These are phyloP conservation scores for Coffea humblotiana DNA, from an alignment of 305 asterid genomes.

Conservation along the genomic window DNA sequence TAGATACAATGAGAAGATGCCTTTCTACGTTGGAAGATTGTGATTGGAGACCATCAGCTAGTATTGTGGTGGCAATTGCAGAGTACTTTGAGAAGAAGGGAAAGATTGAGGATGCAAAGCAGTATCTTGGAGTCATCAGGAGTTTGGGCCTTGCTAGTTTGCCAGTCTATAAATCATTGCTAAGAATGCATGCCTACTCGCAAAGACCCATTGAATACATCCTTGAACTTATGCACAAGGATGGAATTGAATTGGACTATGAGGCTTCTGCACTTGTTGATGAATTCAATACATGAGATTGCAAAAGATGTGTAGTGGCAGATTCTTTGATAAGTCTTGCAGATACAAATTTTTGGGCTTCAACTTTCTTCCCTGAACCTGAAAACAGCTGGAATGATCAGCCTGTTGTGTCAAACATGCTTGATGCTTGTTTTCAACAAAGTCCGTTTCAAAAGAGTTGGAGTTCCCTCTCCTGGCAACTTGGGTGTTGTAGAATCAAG, in stretches of 20 bases:
- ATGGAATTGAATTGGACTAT: constrained; percentile 25
- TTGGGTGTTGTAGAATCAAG: no score
- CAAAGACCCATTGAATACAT: constrained; percentile 17
- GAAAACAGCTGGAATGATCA: not conserved
- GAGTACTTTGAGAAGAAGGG: constrained; percentile 20
- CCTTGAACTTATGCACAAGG: constrained; percentile 27
- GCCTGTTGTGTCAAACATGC: not conserved
- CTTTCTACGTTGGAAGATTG: constrained; percentile 20
- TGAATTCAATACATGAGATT: not conserved
- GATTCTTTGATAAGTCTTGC: not conserved
- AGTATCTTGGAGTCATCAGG: constrained; percentile 26
- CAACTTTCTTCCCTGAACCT: not conserved
- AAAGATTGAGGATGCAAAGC: constrained; percentile 29
- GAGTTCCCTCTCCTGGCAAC: not conserved
- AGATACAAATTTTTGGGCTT: not conserved
- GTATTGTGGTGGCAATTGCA: constrained; percentile 23
- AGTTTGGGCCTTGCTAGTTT: constrained; percentile 24
- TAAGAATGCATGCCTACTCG: constrained; percentile 16
- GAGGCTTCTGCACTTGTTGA: constrained; percentile 11
- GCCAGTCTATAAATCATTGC: constrained; percentile 23
- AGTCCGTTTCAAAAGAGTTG: not conserved
- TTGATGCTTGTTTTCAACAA: not conserved
- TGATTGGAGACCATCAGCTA: constrained; percentile 37
- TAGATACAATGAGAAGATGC: constrained; percentile 26
- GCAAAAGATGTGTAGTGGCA: no score